Percentiles rank a stretch among this genome's conserved stretches.
Evolutionary conservation across 2,329 filamentous ascomycete species (phyloP).

Genomic region (Exophiala oligosperma): DNA sequence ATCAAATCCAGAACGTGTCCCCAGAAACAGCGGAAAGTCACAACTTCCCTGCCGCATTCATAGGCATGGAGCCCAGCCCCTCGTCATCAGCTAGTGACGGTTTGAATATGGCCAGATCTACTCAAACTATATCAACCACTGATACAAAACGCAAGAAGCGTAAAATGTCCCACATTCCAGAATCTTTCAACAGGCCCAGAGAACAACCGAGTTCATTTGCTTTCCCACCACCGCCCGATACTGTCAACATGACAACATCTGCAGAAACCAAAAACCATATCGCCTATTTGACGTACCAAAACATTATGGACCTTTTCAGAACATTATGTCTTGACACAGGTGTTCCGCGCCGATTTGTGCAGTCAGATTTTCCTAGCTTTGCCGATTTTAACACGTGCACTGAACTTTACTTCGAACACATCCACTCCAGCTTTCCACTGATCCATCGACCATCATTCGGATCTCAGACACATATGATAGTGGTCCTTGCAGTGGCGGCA

Average conservation of each 20-base stretch:
- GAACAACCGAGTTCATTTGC: conserved; percentile 6
- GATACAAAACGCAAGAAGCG: conserved; percentile 23
- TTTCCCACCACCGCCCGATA: conserved; percentile 17
- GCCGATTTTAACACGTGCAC: conserved; percentile 35
- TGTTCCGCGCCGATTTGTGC: conserved; percentile 36
- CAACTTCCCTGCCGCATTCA: conserved; percentile 1
- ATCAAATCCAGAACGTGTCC: conserved; percentile 41
- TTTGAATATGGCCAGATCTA: conserved; percentile 8
- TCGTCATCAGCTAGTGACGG: conserved; percentile 24
- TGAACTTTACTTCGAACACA: conserved; percentile 39
- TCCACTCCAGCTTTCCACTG: conserved; percentile 43
- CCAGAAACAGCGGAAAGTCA: conserved; percentile 36
- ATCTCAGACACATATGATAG: conserved; percentile 41
- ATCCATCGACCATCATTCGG: conserved; percentile 41
- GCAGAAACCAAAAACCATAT: conserved; percentile 12
- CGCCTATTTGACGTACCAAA: conserved; percentile 28
- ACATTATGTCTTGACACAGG: conserved; percentile 35
- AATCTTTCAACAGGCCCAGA: conserved; percentile 18
- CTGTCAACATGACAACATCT: background rate
- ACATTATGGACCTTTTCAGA: conserved; percentile 34
- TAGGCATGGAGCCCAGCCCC: conserved; percentile 20
- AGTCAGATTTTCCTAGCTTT: conserved; percentile 32
- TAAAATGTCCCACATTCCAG: conserved; percentile 13
- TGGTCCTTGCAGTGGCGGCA: conserved; percentile 41
- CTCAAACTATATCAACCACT: conserved; percentile 5